phyloP scores from a whole-genome alignment of 2,329 filamentous ascomycete genomes.

The Colletotrichum spinosum region DNA sequence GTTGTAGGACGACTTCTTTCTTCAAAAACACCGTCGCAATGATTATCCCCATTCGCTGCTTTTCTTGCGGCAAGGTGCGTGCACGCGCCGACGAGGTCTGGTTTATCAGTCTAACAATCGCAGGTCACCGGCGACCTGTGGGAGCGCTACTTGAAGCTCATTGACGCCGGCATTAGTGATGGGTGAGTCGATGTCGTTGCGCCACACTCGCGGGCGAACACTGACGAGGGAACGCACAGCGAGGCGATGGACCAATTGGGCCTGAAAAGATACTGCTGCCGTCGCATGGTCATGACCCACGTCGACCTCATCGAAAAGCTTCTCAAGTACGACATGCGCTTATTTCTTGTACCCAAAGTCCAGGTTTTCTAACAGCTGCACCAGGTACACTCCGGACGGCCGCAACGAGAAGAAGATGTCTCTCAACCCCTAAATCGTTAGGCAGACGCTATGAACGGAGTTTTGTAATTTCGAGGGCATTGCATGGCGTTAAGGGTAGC shows the following conservation, averaged over 20 bases:
- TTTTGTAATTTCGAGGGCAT: conserved; percentile 34
- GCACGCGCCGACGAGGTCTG: conserved; percentile 41
- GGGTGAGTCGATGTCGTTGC: conserved; percentile 66
- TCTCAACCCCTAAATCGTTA: conserved; percentile 43
- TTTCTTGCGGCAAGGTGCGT: conserved; percentile 96
- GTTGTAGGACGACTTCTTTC: neutral
- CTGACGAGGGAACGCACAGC: conserved; percentile 59
- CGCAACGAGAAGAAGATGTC: conserved; percentile 72
- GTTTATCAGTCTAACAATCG: conserved; percentile 35
- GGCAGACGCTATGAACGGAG: conserved; percentile 35
- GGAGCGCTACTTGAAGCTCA: conserved; percentile 92
- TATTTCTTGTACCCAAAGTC: neutral
- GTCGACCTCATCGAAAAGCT: conserved; percentile 99
- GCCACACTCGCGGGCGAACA: neutral
- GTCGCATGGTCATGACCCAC: conserved; percentile 99
- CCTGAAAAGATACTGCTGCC: conserved; percentile 96
- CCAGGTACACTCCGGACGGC: conserved; percentile 71
- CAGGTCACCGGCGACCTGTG: conserved; percentile 98
- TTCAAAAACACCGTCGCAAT: conserved; percentile 66
- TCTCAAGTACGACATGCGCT: conserved; percentile 74
- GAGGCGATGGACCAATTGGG: conserved; percentile 97
- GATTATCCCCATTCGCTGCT: conserved; percentile 99
- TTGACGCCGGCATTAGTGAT: conserved; percentile 81
- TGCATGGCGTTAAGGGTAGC: conserved; percentile 39
- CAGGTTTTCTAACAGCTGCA: conserved; percentile 35